Evolutionary conservation across 495 filamentous ascomycete species (phyloP).

Genomic region (Choiromyces venosus): DNA sequence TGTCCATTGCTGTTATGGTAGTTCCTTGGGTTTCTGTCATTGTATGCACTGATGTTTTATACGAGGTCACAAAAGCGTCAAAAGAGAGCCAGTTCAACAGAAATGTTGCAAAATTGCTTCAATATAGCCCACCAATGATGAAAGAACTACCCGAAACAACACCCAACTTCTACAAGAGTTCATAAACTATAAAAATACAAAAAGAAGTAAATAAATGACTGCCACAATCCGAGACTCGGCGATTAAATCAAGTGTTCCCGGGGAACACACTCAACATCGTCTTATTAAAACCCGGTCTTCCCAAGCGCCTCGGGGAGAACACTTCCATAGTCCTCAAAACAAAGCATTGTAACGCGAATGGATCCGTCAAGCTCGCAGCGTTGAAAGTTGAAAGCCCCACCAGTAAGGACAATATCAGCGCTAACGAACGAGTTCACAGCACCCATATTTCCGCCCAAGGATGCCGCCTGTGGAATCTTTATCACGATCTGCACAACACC

Average conservation of each 20-base stretch:
- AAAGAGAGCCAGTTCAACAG: background rate
- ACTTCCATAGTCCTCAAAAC: conserved; percentile 15
- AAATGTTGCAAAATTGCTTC: background rate
- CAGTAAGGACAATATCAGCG: conserved; percentile 50
- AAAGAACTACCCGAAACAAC: background rate
- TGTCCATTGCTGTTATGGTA: too few species aligned
- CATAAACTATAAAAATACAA: background rate
- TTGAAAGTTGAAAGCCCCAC: conserved; percentile 50
- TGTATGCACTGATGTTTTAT: background rate
- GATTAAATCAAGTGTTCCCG: too few species aligned
- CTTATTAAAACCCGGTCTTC: too few species aligned
- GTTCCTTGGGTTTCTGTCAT: background rate
- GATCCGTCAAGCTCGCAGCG: conserved; percentile 45
- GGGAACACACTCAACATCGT: too few species aligned
- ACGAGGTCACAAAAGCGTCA: background rate
- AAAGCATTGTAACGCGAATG: conserved; percentile 51
- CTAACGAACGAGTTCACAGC: conserved; percentile 54
- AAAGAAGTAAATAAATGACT: too few species aligned
- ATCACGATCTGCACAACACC: conserved; percentile 43
- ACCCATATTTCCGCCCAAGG: conserved; percentile 56
- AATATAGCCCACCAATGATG: background rate
- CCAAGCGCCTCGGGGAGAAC: too few species aligned
- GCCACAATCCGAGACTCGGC: too few species aligned
- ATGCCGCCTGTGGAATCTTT: conserved; percentile 4
- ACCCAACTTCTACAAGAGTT: background rate